Evolutionary conservation across 2,329 filamentous ascomycete species (phyloP).

Genomic region (Fusarium clavum): DNA sequence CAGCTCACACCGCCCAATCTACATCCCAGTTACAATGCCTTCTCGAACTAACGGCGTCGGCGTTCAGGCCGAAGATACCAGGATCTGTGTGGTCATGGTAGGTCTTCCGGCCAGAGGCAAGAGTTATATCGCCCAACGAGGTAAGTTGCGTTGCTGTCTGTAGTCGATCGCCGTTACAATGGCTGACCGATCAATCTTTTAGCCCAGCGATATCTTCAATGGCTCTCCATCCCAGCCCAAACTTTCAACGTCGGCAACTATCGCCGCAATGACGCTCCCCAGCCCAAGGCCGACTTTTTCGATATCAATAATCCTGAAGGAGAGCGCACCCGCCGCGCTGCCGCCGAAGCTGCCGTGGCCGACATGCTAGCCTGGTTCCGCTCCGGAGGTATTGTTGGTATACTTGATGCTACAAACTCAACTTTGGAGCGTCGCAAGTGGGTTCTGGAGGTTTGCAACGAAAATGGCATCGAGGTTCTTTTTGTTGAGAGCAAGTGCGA

Average conservation of each 20-base stretch:
- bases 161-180: background rate
- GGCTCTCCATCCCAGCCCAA: slow-evolving; percentile 93
- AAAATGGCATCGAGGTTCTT: slow-evolving; percentile 85
- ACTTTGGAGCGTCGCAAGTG: slow-evolving; percentile 90
- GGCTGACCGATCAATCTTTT: slow-evolving; percentile 17
- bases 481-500: slow-evolving; percentile 99
- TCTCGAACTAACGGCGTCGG: slow-evolving; percentile 72
- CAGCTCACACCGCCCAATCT: slow-evolving; percentile 4
- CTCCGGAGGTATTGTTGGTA: slow-evolving; percentile 84
- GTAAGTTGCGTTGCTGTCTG: slow-evolving; percentile 62
- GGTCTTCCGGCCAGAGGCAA: slow-evolving; percentile 95
- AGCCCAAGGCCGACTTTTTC: slow-evolving; percentile 95
- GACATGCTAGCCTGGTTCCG: slow-evolving; percentile 97
- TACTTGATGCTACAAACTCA: slow-evolving; percentile 96
- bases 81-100: slow-evolving; percentile 99
- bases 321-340: slow-evolving; percentile 86
- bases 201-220: slow-evolving; percentile 95
- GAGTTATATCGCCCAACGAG: slow-evolving; percentile 97
- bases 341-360: slow-evolving; percentile 88
- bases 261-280: slow-evolving; percentile 87
- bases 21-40: slow-evolving; percentile 53
- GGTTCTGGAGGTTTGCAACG: slow-evolving; percentile 84
- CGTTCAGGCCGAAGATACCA: slow-evolving; percentile 92
- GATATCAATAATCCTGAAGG: slow-evolving; percentile 90
- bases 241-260: slow-evolving; percentile 99